Conservation (phyloP, 306 rosid genomes). For the Crataegus laevigata region DNA sequence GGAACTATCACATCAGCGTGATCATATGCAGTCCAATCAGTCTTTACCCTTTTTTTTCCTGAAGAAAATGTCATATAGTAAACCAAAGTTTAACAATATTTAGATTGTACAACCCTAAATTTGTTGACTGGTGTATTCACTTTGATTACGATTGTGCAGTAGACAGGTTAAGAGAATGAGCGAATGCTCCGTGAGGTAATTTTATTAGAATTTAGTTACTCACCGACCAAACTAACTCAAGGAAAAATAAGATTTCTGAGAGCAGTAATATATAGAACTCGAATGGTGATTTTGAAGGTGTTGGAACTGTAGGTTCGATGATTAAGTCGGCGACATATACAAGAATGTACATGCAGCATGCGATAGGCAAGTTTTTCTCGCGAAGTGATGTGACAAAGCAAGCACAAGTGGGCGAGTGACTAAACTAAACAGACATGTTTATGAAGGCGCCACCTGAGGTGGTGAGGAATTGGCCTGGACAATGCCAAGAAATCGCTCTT, state of each 20-base stretch:
- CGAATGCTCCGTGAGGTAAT: no score
- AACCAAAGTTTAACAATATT: no score
- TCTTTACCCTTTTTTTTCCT: not conserved
- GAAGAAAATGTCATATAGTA: not conserved
- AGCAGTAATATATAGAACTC: not conserved
- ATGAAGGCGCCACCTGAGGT: conserved; percentile 8
- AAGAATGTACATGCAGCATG: not conserved
- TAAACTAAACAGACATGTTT: not conserved
- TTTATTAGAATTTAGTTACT: no score
- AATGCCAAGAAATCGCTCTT: conserved; percentile 2
- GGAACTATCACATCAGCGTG: conserved; percentile 4
- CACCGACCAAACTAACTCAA: not conserved
- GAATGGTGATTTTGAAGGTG: not conserved
- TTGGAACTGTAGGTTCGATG: not conserved
- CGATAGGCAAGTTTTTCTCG: not conserved
- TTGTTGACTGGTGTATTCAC: no score
- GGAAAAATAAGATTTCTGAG: not conserved
- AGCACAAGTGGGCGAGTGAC: conserved; percentile 8
- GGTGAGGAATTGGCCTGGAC: not conserved
- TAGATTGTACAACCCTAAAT: no score
- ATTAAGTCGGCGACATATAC: no score
- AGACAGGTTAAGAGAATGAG: no score
- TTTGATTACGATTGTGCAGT: no score
- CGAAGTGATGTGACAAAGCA: conserved; percentile 12
- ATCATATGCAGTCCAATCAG: not conserved